A percentile compares a stretch with the other conserved stretches of the same genome.
These are phyloP conservation scores for Nakataea oryzae DNA, from an alignment of 2,329 filamentous ascomycete genomes.

Conservation along the genomic window DNA sequence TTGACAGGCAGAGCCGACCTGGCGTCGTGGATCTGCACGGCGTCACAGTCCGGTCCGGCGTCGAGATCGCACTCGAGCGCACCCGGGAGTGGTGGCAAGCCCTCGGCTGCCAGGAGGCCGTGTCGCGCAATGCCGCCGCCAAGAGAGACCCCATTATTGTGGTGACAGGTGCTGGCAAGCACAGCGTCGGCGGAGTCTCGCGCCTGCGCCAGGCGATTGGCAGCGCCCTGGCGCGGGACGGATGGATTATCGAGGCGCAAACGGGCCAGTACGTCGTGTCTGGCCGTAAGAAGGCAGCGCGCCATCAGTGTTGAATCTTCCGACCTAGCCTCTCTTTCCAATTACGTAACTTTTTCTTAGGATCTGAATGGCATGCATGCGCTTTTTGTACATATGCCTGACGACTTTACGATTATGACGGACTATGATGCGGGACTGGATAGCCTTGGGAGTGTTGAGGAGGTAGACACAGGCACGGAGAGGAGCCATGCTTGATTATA, in stretches of 20 bases:
- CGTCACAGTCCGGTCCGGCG: slow-evolving; percentile 68
- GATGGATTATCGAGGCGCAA: slow-evolving; percentile 70
- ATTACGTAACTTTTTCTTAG: background rate
- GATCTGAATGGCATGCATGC: background rate
- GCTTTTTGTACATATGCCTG: background rate
- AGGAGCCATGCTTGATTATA: background rate
- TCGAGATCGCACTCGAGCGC: slow-evolving; percentile 61
- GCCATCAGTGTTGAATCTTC: background rate
- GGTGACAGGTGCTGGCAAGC: slow-evolving; percentile 70
- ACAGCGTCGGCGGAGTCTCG: slow-evolving; percentile 67
- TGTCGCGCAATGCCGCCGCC: slow-evolving; percentile 17
- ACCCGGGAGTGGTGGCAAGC: slow-evolving; percentile 68
- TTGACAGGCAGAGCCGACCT: slow-evolving; percentile 54
- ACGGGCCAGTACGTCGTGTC: slow-evolving; percentile 62
- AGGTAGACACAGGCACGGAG: background rate
- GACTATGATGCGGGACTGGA: background rate
- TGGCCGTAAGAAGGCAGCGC: slow-evolving; percentile 30
- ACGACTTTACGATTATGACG: background rate
- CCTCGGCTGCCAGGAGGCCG: slow-evolving; percentile 39
- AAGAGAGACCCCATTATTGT: slow-evolving; percentile 53
- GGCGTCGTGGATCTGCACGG: slow-evolving; percentile 79
- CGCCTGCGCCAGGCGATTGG: slow-evolving; percentile 72
- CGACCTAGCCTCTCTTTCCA: background rate
- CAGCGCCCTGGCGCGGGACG: slow-evolving; percentile 62
- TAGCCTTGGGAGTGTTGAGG: background rate